Conservation (phyloP, 495 filamentous ascomycete genomes). For the Podospora fimiseda region DNA sequence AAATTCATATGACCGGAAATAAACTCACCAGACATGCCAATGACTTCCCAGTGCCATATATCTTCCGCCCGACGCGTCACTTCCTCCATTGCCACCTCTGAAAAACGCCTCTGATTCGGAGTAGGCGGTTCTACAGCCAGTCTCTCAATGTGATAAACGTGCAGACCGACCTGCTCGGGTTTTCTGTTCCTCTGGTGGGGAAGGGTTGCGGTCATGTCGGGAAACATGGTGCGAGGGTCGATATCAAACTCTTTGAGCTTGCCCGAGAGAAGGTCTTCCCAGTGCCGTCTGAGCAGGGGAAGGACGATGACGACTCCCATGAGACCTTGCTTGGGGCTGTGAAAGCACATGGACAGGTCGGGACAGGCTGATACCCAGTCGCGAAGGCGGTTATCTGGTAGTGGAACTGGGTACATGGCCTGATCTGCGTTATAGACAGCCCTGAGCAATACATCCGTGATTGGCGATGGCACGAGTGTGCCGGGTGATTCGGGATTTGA, state of each 20-base stretch:
- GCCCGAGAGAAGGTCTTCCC: slow-evolving; percentile 54
- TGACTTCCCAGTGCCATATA: slow-evolving; percentile 16
- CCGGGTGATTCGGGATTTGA: neutral
- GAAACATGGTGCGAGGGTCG: slow-evolving; percentile 58
- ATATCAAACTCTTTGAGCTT: slow-evolving; percentile 65
- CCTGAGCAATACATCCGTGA: slow-evolving; percentile 13
- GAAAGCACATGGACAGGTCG: slow-evolving; percentile 20
- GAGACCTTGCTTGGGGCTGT: neutral
- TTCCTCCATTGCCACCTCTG: slow-evolving; percentile 20
- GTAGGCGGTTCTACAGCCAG: slow-evolving; percentile 10
- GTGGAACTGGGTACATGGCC: slow-evolving; percentile 30
- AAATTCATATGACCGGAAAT: neutral
- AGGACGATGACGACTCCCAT: slow-evolving; percentile 26
- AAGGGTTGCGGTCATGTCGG: slow-evolving; percentile 11
- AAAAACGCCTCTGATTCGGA: slow-evolving; percentile 13
- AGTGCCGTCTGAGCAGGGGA: slow-evolving; percentile 15
- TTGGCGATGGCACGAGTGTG: neutral
- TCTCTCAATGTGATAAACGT: slow-evolving; percentile 32
- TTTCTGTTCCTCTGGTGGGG: neutral
- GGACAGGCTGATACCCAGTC: slow-evolving; percentile 22
- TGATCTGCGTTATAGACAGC: slow-evolving; percentile 27
- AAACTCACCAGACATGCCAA: slow-evolving; percentile 25
- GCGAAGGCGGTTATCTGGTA: slow-evolving; percentile 20
- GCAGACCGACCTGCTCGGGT: slow-evolving; percentile 24
- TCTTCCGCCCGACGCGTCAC: slow-evolving; percentile 10